These are phyloP conservation scores for Rhizopogon roseolus DNA, from an alignment of 768 basidiomycete species.

Conservation along the genomic window DNA sequence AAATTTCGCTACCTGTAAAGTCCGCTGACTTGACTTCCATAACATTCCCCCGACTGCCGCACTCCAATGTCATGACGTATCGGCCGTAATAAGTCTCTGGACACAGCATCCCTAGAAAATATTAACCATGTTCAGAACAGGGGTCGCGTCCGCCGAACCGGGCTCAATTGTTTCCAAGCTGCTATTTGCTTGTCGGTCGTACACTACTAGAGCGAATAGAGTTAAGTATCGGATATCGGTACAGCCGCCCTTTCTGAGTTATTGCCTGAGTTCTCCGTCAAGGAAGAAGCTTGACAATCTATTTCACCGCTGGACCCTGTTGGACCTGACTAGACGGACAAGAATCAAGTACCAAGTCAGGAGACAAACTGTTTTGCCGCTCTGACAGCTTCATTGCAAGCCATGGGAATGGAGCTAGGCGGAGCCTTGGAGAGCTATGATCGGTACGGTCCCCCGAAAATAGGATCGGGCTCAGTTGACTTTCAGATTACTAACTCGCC, in stretches of 20 bases:
- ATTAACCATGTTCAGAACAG: background rate
- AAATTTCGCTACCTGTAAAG: background rate
- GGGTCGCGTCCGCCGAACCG: background rate
- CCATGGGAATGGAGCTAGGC: background rate
- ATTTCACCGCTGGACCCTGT: background rate
- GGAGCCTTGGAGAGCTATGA: background rate
- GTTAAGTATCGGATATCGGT: background rate
- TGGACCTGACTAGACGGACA: background rate
- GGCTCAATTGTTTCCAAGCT: background rate
- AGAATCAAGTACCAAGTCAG: background rate
- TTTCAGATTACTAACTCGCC: background rate
- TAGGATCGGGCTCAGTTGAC: background rate
- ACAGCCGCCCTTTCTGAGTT: background rate
- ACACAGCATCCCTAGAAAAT: background rate
- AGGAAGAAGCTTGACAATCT: too few species aligned
- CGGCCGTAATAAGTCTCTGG: background rate
- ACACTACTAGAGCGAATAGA: background rate
- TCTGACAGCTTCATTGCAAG: background rate
- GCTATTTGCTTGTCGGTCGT: background rate
- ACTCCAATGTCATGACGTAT: background rate
- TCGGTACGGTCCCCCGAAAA: background rate
- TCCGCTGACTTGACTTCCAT: background rate
- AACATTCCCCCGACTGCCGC: background rate
- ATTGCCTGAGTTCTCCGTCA: background rate
- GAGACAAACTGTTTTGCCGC: background rate